Evolutionary conservation across 768 basidiomycete genomes (phyloP), one percentile per base, ranked within the genome.

Genomic region (Goffeauzyma gilvescens): DNA sequence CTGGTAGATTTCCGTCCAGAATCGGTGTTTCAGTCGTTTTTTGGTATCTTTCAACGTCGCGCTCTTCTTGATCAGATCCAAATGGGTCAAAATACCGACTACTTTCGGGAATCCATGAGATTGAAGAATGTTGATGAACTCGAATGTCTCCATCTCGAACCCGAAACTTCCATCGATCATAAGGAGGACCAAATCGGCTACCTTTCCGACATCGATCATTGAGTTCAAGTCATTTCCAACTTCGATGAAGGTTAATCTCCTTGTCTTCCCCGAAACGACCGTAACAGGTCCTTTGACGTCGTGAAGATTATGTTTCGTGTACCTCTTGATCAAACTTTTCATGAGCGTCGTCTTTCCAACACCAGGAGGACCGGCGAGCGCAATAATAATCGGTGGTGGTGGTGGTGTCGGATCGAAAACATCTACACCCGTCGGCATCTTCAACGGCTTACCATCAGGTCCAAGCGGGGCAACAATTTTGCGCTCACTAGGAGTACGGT

Each of bases 101-200:
- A 96, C 86, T 70, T 96, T 98, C 2, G 93, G 93, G 62, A 98
- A 90, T 24, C 93, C 93, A 59, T 98, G 93, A 0, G 85, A 72
- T 67, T 95, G 87, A 20, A 98, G 78, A 55, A 95, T 77, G 54
- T 95, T 96, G 42, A 98, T 78, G 51, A 96, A 95, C 65, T 98
- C 93, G 55, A 98, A 96, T 0, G 86, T 86, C 76, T 96, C 93
- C 93, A 96, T 98, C 67, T 96, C 93, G 52, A 96, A 90, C 4
- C 93, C 93, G 63, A 87, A 96, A 21, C 84, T 87, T 3, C 81
- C 90, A 58, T 98, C 93, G 50, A 96, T 79, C 86, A 96, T 89
- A 50, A 98, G 75, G 33, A 98, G 71, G 4, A 96, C 82, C 44
- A 98, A 71, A 66, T 96, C 93, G 6, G 84, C 93, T 44, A 96